Base-by-base conservation (phyloP, 2,329 filamentous ascomycete species). In the Passalora sequoiae region DNA sequence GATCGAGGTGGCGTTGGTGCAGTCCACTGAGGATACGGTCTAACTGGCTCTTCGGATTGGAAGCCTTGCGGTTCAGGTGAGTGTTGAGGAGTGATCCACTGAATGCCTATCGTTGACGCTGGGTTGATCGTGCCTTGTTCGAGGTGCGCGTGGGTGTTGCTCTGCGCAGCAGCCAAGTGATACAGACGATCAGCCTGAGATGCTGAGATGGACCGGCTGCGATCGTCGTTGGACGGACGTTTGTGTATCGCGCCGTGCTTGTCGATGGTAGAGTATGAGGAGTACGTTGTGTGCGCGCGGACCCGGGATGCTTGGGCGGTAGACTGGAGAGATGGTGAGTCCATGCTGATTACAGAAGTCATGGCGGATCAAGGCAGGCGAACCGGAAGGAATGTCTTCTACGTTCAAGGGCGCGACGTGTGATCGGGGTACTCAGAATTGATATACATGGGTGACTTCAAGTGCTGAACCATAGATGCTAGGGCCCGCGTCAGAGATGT, bases 1-100 rank as follows among this genome's bases (percentile, higher is more conserved):
- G 61, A 63, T 38, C 53, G 52, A 28, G 61, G 61, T 32, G 60
- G 61, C 28, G 60, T 63, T 16, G 60, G 60, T 8, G 55, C 55
- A 8, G 55, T 55, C 61, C 60, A 63, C 44, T 55, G 49, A 30
- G 57, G 55, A 40, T 59, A 59, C 16, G 59, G 39, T 37, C 61
- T 58, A 33, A 59, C 44, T 8, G 53, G 43, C 7, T 48, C 46
- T 27, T 56, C 55, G 13, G 52, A 38, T 22, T 51, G 52, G 39
- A 56, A 50, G 42, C 36, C 46, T 13, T 58, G 51, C 3, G 57
- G 59, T 51, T 59, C 55, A 12, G 62, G 60, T 36, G 61, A 64
- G 20, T 55, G 55, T 38, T 60, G 56, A 19, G 60, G 55, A 22
- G 60, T 61, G 32, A 59, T 49, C 60, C 60, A 64, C 46, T 57